A percentile compares a stretch with the other conserved stretches of the same genome.
Conservation (phyloP, 129 eudicot genomes). For the Sambucus nigra region DNA sequence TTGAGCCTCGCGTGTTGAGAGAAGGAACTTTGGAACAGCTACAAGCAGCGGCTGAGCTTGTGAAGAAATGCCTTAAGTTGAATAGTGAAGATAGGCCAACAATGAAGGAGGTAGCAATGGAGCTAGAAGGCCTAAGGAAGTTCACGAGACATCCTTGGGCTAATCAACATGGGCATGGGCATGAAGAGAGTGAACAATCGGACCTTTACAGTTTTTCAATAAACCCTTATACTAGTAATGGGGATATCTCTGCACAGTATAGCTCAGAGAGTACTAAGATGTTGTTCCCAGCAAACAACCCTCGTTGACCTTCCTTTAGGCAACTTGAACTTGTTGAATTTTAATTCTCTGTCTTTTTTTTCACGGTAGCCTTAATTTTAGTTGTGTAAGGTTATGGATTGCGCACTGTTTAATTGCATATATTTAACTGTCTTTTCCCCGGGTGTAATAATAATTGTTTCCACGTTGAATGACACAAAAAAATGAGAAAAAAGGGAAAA, state of each 20-base stretch:
- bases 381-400: no score
- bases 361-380: neutral
- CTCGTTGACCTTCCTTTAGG: neutral
- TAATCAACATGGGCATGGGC: constrained; percentile 5
- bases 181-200: constrained; percentile 1
- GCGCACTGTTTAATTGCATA: no score
- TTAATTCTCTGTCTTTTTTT: neutral
- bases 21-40: constrained; percentile 37
- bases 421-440: no score
- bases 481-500: no score
- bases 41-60: constrained; percentile 20
- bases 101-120: constrained; percentile 42
- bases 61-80: constrained; percentile 23
- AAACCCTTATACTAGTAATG: constrained; percentile 3
- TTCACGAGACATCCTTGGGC: constrained; percentile 28
- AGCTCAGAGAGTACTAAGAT: constrained; percentile 8
- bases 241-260: constrained; percentile 7
- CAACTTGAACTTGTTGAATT: constrained; percentile 7
- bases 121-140: constrained; percentile 27
- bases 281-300: neutral
- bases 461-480: no score
- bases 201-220: constrained; percentile 17
- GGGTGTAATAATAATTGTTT: no score
- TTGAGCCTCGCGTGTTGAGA: constrained; percentile 22
- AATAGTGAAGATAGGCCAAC: constrained; percentile 38